Evolutionary conservation across 73 alveolate genomes (phyloP), one percentile per base, ranked within the genome.

Genomic region (Tetrahymena thermophila): DNA sequence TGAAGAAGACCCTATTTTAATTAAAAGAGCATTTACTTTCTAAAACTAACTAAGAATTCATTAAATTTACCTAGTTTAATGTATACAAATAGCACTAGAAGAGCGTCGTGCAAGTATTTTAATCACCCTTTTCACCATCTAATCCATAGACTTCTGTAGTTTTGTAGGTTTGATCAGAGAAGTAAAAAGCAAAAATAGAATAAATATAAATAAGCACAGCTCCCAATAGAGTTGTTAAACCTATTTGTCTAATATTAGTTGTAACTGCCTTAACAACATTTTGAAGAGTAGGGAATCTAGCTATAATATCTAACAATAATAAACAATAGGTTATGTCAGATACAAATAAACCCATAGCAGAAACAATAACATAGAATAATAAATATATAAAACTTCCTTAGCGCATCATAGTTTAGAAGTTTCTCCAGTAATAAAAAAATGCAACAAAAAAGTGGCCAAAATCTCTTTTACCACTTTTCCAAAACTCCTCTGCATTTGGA

Each of bases 191-290:
- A 15, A 98, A 93, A 28, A 97, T 97, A 1, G 99, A 94, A 95
- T 96, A 98, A 34, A 97, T 97, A 85, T 97, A 98, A 96, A 98
- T 97, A 93, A 98, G 57, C 34, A 98, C 96, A 57, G 97, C 93
- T 94, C 99, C 98, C 93, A 98, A 94, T 85, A 98, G 96, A 37
- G 98, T 97, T 28, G 98, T 98, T 97, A 98, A 96, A 83, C 97
- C 96, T 31, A 98, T 94, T 56, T 98, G 97, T 50, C 97, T 97
- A 94, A 94, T 96, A 56, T 98, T 97, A 14, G 96, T 95, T 85
- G 98, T 98, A 57, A 98, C 97, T 10, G 99, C 99, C 56, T 96
- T 84, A 56, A 98, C 96, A 38, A 98, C 99, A 94, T 97, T 97
- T 95, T 96, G 96, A 55, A 98, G 96, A 17, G 98, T 96, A 58